Evolutionary conservation across 2,329 filamentous ascomycete species (phyloP).

Genomic region (Alternaria triticimaculans): DNA sequence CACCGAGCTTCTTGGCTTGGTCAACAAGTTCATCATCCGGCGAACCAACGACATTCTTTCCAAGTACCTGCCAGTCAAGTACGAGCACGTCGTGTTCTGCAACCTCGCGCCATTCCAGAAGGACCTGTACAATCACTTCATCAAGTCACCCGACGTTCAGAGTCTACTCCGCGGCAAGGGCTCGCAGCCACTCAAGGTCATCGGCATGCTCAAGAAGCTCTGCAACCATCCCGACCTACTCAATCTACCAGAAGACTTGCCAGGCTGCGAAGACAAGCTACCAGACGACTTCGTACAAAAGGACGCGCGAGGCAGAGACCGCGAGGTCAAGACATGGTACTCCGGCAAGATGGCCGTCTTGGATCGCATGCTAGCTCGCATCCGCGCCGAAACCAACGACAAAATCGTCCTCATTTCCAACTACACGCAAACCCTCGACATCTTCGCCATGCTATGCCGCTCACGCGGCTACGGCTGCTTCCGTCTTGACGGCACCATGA

Average conservation of each 20-base stretch:
- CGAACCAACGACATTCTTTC: slow-evolving; percentile 97
- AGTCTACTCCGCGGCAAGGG: slow-evolving; percentile 90
- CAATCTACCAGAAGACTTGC: slow-evolving; percentile 80
- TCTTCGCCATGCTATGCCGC: slow-evolving; percentile 91
- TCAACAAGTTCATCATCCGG: slow-evolving; percentile 98
- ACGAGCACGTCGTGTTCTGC: slow-evolving; percentile 99
- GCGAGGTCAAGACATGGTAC: slow-evolving; percentile 93
- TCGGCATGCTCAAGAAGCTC: slow-evolving; percentile 95
- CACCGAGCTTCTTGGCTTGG: slow-evolving; percentile 77
- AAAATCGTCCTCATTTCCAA: slow-evolving; percentile 99
- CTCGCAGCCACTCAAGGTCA: slow-evolving; percentile 94
- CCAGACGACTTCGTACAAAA: slow-evolving; percentile 90
- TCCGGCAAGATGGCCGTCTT: slow-evolving; percentile 98
- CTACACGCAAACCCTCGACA: slow-evolving; percentile 93
- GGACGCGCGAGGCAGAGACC: slow-evolving; percentile 84
- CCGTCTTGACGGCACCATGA: slow-evolving; percentile 96
- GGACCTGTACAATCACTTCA: slow-evolving; percentile 95
- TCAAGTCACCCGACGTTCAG: slow-evolving; percentile 93
- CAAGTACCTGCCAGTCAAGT: slow-evolving; percentile 97
- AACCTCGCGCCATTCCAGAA: slow-evolving; percentile 91
- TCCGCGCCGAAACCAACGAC: slow-evolving; percentile 95
- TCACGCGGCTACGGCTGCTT: slow-evolving; percentile 83
- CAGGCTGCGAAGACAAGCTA: slow-evolving; percentile 81
- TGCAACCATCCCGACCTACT: slow-evolving; percentile 98
- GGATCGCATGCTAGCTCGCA: slow-evolving; percentile 96